Base-by-base conservation (phyloP, 345 rosid genomes). In the Hibiscus mutabilis region DNA sequence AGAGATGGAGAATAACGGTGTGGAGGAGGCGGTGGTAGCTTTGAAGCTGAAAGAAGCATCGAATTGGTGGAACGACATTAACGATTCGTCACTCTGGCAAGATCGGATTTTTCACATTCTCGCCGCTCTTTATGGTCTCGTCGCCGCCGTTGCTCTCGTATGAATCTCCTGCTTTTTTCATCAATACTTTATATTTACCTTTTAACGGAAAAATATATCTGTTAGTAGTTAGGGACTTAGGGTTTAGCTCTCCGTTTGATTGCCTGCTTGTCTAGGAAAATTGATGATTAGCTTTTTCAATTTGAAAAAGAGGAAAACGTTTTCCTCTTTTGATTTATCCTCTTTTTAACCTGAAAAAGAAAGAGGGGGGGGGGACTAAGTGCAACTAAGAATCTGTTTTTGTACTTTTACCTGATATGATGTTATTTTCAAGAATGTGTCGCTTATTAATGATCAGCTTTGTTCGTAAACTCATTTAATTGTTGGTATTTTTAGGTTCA, bases 51-150 rank as follows among this genome's bases (percentile, higher is more conserved):
- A 77, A 73, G 88, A 83, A 31, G 89, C 91, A 57, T 80, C 77
- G 77, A 82, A 27, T 75, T 88, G 92, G 96, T 92, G 96, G 98
- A 71, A 86, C 0, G 84, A 86, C 46, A 73, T 88, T 6, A 90
- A 92, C 25, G 79, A 83, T 24, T 92, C 96, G 12, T 73, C 77
- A 70, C 44, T 84, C 40, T 92, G 98, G 96, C 98, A 92, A 81
- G 95, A 87, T 80, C 91, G 95, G 73, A 83, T 88, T 80, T 92
- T 90, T 68, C 91, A 85, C 75, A 49, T 60, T 22, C 98, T 90
- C 52, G 82, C 98, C 75, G 79, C 72, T 37, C 88, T 89, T 46
- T 90, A 88, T 74, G 90, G 84, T 25, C 44, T 84, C 67, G 98
- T 90, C 42, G 91, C 98, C 35, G 76, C 66, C 51, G 87, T 88